Evolutionary conservation across 1,139 yeast genomes (phyloP).

Genomic region (Pichia sorboxylosa): DNA sequence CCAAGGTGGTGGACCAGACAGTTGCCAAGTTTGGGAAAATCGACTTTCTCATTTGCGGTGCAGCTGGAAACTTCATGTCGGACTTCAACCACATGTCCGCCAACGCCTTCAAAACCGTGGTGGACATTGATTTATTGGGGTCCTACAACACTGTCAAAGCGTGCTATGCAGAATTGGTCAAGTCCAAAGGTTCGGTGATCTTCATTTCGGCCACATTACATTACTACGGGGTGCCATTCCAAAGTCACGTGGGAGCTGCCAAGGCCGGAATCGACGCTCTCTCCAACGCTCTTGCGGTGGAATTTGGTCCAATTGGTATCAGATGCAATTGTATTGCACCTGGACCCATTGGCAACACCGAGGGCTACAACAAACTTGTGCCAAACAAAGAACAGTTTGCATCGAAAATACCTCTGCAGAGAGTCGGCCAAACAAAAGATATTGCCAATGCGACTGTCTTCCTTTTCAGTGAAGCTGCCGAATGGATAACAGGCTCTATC

Average conservation of each 20-base stretch:
- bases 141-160: slow-evolving; percentile 84
- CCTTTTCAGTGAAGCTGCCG: slow-evolving; percentile 72
- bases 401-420: slow-evolving; percentile 56
- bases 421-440: slow-evolving; percentile 64
- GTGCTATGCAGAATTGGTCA: slow-evolving; percentile 48
- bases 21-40: slow-evolving; percentile 57
- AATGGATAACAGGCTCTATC: slow-evolving; percentile 66
- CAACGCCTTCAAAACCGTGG: slow-evolving; percentile 79
- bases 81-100: slow-evolving; percentile 69
- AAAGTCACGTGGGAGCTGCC: slow-evolving; percentile 82
- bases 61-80: slow-evolving; percentile 85
- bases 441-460: slow-evolving; percentile 84
- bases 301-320: slow-evolving; percentile 79
- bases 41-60: slow-evolving; percentile 85
- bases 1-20: slow-evolving; percentile 51
- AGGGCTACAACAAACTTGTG: slow-evolving; percentile 56
- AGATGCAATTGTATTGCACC: slow-evolving; percentile 80
- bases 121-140: slow-evolving; percentile 75
- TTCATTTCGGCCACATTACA: slow-evolving; percentile 83
- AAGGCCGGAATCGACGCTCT: slow-evolving; percentile 90
- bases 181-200: slow-evolving; percentile 55
- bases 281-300: slow-evolving; percentile 72
- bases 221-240: slow-evolving; percentile 78
- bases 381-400: slow-evolving; percentile 33
- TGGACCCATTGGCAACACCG: slow-evolving; percentile 73